Evolutionary conservation across 371 early-diverging fungal genomes (phyloP).

Genomic region (Mortierella sp.): DNA sequence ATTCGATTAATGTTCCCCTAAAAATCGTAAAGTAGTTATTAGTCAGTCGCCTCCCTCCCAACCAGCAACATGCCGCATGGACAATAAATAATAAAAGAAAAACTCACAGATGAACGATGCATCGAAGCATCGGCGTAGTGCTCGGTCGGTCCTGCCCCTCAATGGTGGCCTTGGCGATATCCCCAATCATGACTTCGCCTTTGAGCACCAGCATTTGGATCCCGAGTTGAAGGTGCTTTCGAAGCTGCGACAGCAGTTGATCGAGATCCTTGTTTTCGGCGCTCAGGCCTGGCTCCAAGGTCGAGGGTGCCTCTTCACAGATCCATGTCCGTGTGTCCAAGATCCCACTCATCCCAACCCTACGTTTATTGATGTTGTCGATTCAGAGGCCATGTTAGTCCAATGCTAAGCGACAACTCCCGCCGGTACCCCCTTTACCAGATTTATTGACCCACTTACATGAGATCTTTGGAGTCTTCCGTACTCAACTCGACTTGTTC

Average conservation of each 20-base stretch:
- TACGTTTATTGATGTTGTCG: background rate
- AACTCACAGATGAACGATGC: conserved; percentile 13
- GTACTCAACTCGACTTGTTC: background rate
- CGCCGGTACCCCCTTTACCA: background rate
- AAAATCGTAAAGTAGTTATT: background rate
- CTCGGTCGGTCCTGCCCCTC: conserved; percentile 7
- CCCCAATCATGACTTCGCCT: conserved; percentile 12
- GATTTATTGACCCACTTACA: background rate
- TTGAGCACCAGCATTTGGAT: conserved; percentile 15
- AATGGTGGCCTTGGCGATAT: conserved; percentile 5
- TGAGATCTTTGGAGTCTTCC: conserved; percentile 1
- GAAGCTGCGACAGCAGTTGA: background rate
- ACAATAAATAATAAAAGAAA: background rate
- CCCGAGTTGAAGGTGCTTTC: conserved; percentile 10
- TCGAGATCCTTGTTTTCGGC: background rate
- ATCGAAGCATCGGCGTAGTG: conserved; percentile 10
- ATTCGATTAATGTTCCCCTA: conserved; percentile 20
- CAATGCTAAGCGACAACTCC: background rate
- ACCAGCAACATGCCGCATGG: too few species aligned
- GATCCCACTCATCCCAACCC: conserved; percentile 22
- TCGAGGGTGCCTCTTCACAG: conserved; percentile 4
- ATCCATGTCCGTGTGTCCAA: conserved; percentile 20
- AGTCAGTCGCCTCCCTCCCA: background rate
- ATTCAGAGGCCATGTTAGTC: background rate
- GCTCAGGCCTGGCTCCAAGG: background rate